phyloP scores from a whole-genome alignment of 1,284 basidiomycete genomes.

The Lentinula novae-zelandiae region DNA sequence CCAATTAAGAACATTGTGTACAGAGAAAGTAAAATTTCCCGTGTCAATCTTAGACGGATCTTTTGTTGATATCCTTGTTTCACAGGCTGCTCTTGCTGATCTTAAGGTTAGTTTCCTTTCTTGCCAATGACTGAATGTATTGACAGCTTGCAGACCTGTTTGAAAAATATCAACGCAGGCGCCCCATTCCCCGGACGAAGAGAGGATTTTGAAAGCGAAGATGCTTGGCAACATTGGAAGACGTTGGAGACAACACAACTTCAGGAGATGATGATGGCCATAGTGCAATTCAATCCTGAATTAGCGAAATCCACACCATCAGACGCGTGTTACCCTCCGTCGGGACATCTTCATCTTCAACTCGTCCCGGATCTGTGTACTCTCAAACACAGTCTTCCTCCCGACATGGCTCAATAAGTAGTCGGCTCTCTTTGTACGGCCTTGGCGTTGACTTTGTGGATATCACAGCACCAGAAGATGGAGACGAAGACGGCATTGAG shows the following conservation, averaged over 20 bases:
- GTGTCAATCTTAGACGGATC: neutral
- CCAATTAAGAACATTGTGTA: slow-evolving; percentile 64
- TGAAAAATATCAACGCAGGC: slow-evolving; percentile 89
- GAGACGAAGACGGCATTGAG: slow-evolving; percentile 61
- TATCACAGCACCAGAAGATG: slow-evolving; percentile 31
- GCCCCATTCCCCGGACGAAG: slow-evolving; percentile 80
- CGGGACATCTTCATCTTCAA: slow-evolving; percentile 29
- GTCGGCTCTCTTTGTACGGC: slow-evolving; percentile 54
- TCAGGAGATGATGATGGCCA: slow-evolving; percentile 84
- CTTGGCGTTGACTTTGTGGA: slow-evolving; percentile 34
- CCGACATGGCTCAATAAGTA: slow-evolving; percentile 61
- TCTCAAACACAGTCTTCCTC: slow-evolving; percentile 37
- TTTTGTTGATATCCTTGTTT: slow-evolving; percentile 13
- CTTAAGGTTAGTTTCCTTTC: slow-evolving; percentile 58
- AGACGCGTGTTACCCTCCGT: slow-evolving; percentile 43
- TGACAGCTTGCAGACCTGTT: slow-evolving; percentile 60
- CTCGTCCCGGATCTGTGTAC: slow-evolving; percentile 55
- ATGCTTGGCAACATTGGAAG: slow-evolving; percentile 84
- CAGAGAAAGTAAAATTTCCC: slow-evolving; percentile 59
- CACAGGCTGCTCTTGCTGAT: slow-evolving; percentile 77
- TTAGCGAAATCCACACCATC: slow-evolving; percentile 75
- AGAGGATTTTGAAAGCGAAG: slow-evolving; percentile 81
- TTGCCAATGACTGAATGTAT: slow-evolving; percentile 1
- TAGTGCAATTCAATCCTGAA: slow-evolving; percentile 86
- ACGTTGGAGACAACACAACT: slow-evolving; percentile 81